Base-by-base conservation (phyloP, 2,329 filamentous ascomycete species). In the Fonsecaea multimorphosa region DNA sequence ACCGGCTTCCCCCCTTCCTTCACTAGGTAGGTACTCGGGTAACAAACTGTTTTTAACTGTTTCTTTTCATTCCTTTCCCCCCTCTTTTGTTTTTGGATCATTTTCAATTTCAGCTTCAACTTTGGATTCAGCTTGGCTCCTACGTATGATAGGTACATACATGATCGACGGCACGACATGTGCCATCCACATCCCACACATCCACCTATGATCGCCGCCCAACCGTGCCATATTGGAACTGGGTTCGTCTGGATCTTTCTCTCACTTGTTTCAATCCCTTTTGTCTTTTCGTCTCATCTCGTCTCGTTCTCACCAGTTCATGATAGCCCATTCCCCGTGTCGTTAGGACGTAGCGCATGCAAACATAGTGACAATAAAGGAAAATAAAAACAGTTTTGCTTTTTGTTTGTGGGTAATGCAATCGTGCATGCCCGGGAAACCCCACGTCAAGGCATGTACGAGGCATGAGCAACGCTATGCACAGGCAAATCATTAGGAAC, bases 371-470 rank as follows among this genome's bases (percentile, higher is more conserved):
- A 49, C 19, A 24, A 24, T 4, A 12, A 46, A 22, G 22, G 11
- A 11, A 24, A 49, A 49, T 49, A 24, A 49, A 4, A 49, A 49
- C 44, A 49, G 44, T 49, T 49, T 49, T 49, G 44, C 44, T 49
- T 49, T 49, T 49, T 49, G 44, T 49, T 49, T 32, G 40, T 46
- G 32, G 16, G 58, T 44, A n/a, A 58, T 63, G 60, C 38, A 63
- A 58, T 22, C 32, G 36, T 22, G 29, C 19, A 49, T 49, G 44
- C 44, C 9, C 7, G 19, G 44, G 2, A 19, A 49, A 49, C 9
- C 19, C 44, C 44, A 24, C 44, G 8, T 49, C 19, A 49, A 49
- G 19, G 19, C 22, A 49, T 49, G 44, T 4, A 24, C 19, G 8
- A 5, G 24, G 44, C 19, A 49, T 49, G 8, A 49, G 44, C 44